phyloP scores from a whole-genome alignment of 495 filamentous ascomycete species.

The Penicillium odoratum region DNA sequence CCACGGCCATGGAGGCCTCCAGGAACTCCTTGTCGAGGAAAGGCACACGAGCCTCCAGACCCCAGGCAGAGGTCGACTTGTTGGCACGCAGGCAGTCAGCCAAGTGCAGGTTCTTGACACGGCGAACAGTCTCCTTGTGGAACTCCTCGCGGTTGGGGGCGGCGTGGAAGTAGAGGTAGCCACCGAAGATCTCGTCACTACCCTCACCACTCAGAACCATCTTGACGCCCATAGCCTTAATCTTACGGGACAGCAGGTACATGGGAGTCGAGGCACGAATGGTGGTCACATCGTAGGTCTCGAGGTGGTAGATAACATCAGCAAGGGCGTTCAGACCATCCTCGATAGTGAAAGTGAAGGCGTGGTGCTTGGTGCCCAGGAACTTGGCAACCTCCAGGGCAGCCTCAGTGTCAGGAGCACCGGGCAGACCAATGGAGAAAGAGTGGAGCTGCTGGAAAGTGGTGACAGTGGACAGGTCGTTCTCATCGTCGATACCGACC shows the following conservation, averaged over 20 bases:
- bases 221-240: conserved; percentile 98
- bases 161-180: conserved; percentile 97
- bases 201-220: conserved; percentile 98
- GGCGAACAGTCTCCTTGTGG: conserved; percentile 87
- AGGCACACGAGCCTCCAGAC: conserved; percentile 94
- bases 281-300: conserved; percentile 97
- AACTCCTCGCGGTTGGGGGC: conserved; percentile 88
- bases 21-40: conserved; percentile 98
- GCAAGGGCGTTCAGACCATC: conserved; percentile 94
- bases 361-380: conserved; percentile 94
- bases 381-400: conserved; percentile 89
- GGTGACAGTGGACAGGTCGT: conserved; percentile 86
- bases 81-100: conserved; percentile 95
- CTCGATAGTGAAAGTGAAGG: conserved; percentile 96
- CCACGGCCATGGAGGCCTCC: conserved; percentile 85
- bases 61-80: conserved; percentile 99
- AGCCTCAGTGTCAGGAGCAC: conserved; percentile 85
- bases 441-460: conserved; percentile 93
- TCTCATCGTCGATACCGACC: conserved; percentile 90
- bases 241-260: conserved; percentile 96
- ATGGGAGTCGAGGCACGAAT: conserved; percentile 98
- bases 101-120: conserved; percentile 93
- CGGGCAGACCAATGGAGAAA: conserved; percentile 94
- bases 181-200: conserved; percentile 96
- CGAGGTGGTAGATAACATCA: conserved; percentile 96